A percentile compares a stretch with the other conserved stretches of the same genome.
phyloP scores from a whole-genome alignment of 257 asterid genomes.

The Craterostigma plantagineum region DNA sequence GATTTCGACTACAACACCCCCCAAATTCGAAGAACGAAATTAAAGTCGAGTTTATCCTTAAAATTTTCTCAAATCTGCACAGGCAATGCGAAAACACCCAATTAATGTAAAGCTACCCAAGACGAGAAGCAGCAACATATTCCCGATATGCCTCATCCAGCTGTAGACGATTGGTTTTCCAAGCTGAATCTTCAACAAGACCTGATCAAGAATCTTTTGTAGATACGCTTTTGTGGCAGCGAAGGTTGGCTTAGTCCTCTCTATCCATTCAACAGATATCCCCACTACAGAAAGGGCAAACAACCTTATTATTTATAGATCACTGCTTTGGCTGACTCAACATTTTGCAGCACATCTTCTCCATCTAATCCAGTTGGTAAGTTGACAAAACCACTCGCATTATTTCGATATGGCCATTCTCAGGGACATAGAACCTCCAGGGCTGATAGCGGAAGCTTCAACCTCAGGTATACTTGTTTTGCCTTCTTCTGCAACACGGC shows the following conservation, averaged over 20 bases:
- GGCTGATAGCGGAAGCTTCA: slow-evolving; percentile 18
- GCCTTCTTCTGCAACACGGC: slow-evolving; percentile 17
- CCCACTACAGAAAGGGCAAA: slow-evolving; percentile 29
- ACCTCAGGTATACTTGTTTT: slow-evolving; percentile 16
- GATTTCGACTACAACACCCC: too few relatives aligned
- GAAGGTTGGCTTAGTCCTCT: slow-evolving; percentile 43
- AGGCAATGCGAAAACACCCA: too few relatives aligned
- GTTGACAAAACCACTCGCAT: slow-evolving; percentile 12
- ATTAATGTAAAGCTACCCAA: too few relatives aligned
- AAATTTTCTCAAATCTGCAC: too few relatives aligned
- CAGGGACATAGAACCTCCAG: slow-evolving; percentile 16
- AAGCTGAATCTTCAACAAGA: slow-evolving; percentile 35
- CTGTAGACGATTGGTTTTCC: slow-evolving; percentile 46
- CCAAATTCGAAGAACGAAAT: too few relatives aligned
- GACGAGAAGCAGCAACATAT: slow-evolving; percentile 46
- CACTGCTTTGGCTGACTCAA: slow-evolving; percentile 31
- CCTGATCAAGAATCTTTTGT: slow-evolving; percentile 25
- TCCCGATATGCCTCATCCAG: slow-evolving; percentile 54
- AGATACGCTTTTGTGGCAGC: slow-evolving; percentile 17
- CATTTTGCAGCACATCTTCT: slow-evolving; percentile 18
- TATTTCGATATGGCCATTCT: slow-evolving; percentile 4
- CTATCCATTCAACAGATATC: slow-evolving; percentile 51
- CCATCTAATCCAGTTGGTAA: slow-evolving; percentile 12
- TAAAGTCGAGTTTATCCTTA: too few relatives aligned
- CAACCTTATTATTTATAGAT: slow-evolving; percentile 34